Percentiles rank a stretch among this genome's conserved stretches.
phyloP scores from a whole-genome alignment of 2,329 filamentous ascomycete genomes.

The Phaeosphaeria sp. region DNA sequence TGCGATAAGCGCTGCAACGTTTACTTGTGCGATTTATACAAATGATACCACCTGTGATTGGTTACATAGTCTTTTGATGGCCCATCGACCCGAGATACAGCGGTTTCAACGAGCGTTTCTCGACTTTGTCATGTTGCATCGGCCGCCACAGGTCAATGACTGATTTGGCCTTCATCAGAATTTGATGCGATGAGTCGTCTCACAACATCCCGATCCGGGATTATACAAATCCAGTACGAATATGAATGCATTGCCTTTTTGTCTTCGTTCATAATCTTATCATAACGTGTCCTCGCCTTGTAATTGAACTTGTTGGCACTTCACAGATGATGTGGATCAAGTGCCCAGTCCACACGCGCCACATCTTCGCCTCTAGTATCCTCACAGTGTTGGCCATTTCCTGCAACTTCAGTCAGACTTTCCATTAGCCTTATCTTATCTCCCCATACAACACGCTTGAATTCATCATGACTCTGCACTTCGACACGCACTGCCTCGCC shows the following conservation, averaged over 20 bases:
- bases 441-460: not conserved
- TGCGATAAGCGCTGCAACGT: conserved; percentile 60
- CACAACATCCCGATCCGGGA: conserved; percentile 1
- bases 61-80: conserved; percentile 15
- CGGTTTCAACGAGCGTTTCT: conserved; percentile 11
- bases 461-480: not conserved
- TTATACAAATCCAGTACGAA: conserved; percentile 15
- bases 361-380: not conserved
- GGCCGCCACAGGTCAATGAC: not conserved
- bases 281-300: not conserved
- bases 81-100: conserved; percentile 28
- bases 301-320: not conserved
- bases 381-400: not conserved
- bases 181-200: not conserved
- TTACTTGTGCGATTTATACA: conserved; percentile 25
- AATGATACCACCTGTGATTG: conserved; percentile 30
- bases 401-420: not conserved
- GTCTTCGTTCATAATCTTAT: not conserved
- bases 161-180: not conserved
- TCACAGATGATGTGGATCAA: not conserved
- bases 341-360: not conserved
- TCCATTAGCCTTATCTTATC: not conserved
- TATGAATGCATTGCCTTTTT: conserved; percentile 19
- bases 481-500: not conserved
- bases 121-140: conserved; percentile 16